phyloP scores from a whole-genome alignment of 2,329 filamentous ascomycete genomes.

The Epichloe gansuensis region DNA sequence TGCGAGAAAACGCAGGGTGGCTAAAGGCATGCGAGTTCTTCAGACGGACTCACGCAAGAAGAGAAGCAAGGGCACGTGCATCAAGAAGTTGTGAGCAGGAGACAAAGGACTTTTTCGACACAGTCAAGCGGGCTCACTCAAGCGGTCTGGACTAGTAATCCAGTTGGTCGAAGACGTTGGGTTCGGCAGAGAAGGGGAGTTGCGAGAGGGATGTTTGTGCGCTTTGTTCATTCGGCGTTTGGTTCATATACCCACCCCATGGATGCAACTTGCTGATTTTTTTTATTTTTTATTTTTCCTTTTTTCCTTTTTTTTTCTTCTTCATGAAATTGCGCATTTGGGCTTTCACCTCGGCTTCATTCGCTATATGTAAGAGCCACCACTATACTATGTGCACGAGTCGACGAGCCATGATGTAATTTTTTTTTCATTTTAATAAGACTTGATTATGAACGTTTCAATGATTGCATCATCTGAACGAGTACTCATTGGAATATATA shows the following conservation, averaged over 20 bases:
- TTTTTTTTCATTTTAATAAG: too few relatives aligned
- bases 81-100: conserved; percentile 12
- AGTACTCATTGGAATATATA: too few relatives aligned
- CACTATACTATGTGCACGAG: not conserved
- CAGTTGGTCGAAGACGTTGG: not conserved
- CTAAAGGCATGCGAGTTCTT: conserved; percentile 26
- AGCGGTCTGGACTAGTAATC: not conserved
- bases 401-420: not conserved
- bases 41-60: conserved; percentile 13
- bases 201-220: not conserved
- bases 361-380: too few relatives aligned
- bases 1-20: conserved; percentile 33
- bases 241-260: not conserved
- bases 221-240: not conserved
- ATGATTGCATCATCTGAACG: too few relatives aligned
- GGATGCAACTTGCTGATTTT: not conserved
- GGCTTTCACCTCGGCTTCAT: not conserved
- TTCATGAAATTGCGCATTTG: not conserved
- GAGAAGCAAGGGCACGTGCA: conserved; percentile 4
- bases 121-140: not conserved
- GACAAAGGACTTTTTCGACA: conserved; percentile 11
- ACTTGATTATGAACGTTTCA: too few relatives aligned
- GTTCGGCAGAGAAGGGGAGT: not conserved
- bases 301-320: too few relatives aligned
- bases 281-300: too few relatives aligned